phyloP scores from a whole-genome alignment of 441 rosid species.

The Pelargonium fulgidum region DNA sequence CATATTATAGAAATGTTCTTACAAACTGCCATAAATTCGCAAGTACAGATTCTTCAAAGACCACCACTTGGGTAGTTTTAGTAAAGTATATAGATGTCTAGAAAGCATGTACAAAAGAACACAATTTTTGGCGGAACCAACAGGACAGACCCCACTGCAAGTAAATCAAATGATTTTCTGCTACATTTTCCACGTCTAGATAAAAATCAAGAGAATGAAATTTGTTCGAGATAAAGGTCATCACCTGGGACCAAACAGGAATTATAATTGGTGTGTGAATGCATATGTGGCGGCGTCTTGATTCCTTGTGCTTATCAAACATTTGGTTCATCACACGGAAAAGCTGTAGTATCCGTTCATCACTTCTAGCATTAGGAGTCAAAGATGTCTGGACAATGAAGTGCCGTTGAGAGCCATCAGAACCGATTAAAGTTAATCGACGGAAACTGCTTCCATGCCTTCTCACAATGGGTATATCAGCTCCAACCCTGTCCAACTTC shows the following conservation, averaged over 20 bases:
- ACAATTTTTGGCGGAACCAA: background rate
- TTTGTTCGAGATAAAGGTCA: background rate
- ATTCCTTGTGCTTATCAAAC: constrained; percentile 98
- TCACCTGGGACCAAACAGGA: constrained; percentile 99
- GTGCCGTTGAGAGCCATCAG: constrained; percentile 94
- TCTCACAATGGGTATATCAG: constrained; percentile 95
- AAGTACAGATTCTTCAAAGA: constrained; percentile 15
- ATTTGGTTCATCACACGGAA: constrained; percentile 98
- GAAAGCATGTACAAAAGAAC: constrained; percentile 5
- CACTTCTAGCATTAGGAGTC: constrained; percentile 98
- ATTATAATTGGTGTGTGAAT: constrained; percentile 95
- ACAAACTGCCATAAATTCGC: no score
- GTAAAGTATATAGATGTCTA: constrained; percentile 12
- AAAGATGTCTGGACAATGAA: constrained; percentile 95
- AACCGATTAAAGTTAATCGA: constrained; percentile 88
- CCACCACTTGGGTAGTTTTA: no score
- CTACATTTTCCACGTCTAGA: background rate
- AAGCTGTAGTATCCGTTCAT: constrained; percentile 91
- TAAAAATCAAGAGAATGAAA: background rate
- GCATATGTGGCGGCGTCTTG: constrained; percentile 80
- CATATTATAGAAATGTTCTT: no score
- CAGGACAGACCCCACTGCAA: background rate
- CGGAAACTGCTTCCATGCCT: constrained; percentile 99
- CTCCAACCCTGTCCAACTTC: constrained; percentile 89
- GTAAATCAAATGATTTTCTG: background rate